A percentile compares a stretch with the other conserved stretches of the same genome.
Conservation (phyloP, 129 eudicot genomes). For the Tanacetum coccineum region DNA sequence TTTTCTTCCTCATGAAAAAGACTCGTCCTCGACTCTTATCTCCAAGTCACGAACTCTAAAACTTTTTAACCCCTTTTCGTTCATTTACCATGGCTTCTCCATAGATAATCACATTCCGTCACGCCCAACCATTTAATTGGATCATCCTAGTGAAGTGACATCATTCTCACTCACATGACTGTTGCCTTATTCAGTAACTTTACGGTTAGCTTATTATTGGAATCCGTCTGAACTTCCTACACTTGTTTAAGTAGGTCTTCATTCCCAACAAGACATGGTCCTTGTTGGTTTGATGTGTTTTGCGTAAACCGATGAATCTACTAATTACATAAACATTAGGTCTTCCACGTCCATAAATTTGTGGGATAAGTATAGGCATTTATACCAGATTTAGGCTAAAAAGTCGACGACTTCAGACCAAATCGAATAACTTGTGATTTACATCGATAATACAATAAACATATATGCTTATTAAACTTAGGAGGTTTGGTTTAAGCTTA, state of each 20-base stretch:
- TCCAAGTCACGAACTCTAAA: no score
- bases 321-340: no score
- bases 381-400: no score
- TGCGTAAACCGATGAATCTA: no score
- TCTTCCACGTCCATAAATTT: no score
- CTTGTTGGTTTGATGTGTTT: no score
- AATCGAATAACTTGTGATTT: no score
- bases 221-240: background rate
- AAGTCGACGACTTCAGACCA: no score
- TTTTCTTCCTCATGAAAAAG: background rate
- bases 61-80: background rate
- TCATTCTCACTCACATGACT: background rate
- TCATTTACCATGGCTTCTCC: background rate
- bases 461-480: no score
- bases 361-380: no score
- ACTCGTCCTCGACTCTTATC: background rate
- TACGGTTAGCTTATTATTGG: background rate
- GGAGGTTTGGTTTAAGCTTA: no score
- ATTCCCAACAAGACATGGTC: background rate
- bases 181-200: background rate
- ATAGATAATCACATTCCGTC: background rate
- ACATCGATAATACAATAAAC: no score
- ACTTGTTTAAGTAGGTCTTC: background rate
- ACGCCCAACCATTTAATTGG: background rate
- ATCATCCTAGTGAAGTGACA: background rate